A percentile compares a stretch with the other conserved stretches of the same genome.
Conservation (phyloP, 2,329 filamentous ascomycete species). For the Ophiostoma populinum region DNA sequence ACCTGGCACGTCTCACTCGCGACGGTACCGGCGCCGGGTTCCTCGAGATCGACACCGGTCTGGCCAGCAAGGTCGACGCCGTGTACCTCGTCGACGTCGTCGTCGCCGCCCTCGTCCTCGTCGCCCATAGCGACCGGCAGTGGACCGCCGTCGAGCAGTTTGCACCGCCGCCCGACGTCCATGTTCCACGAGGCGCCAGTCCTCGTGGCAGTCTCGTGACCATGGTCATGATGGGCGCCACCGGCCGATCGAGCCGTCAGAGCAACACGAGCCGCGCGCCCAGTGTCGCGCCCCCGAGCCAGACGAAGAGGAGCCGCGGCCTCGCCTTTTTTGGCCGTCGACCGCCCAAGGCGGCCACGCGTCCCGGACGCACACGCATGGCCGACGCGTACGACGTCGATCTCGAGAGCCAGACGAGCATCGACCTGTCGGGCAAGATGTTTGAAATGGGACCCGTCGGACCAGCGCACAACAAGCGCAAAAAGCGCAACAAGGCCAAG, state of each 20-base stretch:
- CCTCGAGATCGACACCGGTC: constrained; percentile 42
- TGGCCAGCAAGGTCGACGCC: constrained; percentile 40
- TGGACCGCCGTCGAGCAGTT: constrained; percentile 34
- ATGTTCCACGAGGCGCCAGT: background rate
- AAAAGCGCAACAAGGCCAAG: constrained; percentile 2
- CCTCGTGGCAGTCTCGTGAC: constrained; percentile 11
- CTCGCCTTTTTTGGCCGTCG: constrained; percentile 10
- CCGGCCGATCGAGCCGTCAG: constrained; percentile 17
- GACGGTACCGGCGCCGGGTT: constrained; percentile 42
- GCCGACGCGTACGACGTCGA: constrained; percentile 42
- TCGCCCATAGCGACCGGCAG: constrained; percentile 39
- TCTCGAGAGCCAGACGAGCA: constrained; percentile 40
- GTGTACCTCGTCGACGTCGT: constrained; percentile 47
- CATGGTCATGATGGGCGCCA: constrained; percentile 10
- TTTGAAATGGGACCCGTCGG: constrained; percentile 15
- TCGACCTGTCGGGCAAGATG: constrained; percentile 25
- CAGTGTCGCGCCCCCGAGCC: constrained; percentile 6
- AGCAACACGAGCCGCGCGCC: constrained; percentile 8
- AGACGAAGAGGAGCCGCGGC: background rate
- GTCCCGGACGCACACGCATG: constrained; percentile 20
- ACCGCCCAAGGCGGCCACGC: constrained; percentile 8
- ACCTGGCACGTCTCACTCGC: constrained; percentile 41
- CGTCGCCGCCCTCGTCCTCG: constrained; percentile 40
- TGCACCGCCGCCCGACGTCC: constrained; percentile 33
- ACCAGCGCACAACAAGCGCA: background rate